Percentiles rank a stretch among this genome's conserved stretches.
phyloP scores from a whole-genome alignment of 2,329 filamentous ascomycete genomes.

The Apiospora malaysiana region DNA sequence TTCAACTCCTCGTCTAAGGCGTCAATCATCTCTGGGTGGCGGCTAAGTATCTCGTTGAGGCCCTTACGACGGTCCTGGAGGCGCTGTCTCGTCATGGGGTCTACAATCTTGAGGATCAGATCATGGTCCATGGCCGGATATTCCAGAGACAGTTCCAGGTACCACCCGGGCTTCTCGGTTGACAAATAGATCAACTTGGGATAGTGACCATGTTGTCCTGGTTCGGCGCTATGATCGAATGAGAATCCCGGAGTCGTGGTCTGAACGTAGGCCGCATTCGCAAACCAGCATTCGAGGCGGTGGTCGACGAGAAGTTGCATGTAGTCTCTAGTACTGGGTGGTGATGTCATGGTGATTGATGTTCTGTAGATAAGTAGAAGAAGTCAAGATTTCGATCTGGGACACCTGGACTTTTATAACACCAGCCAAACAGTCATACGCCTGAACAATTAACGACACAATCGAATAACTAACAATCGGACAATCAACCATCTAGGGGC shows the following conservation, averaged over 20 bases:
- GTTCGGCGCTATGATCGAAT: neutral
- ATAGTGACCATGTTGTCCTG: neutral
- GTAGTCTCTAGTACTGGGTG: neutral
- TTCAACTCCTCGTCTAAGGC: neutral
- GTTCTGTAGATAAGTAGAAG: neutral
- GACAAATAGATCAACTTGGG: neutral
- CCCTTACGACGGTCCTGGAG: neutral
- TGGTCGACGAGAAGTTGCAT: neutral
- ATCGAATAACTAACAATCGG: too few relatives aligned
- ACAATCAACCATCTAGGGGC: too few relatives aligned
- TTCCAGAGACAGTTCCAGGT: neutral
- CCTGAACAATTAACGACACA: too few relatives aligned
- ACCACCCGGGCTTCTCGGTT: neutral
- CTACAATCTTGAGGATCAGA: neutral
- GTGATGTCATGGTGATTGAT: neutral
- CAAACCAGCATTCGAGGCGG: neutral
- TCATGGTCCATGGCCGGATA: neutral
- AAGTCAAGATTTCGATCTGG: too few relatives aligned
- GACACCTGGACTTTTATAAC: too few relatives aligned
- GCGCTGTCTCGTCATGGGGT: neutral
- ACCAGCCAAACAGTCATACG: too few relatives aligned
- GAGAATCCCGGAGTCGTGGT: neutral
- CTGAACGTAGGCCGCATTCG: neutral
- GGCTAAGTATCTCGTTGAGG: neutral
- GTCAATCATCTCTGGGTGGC: neutral